A percentile compares a stretch with the other conserved stretches of the same genome.
Evolutionary conservation across 306 rosid species (phyloP).

Genomic region (Luffa aegyptiaca): DNA sequence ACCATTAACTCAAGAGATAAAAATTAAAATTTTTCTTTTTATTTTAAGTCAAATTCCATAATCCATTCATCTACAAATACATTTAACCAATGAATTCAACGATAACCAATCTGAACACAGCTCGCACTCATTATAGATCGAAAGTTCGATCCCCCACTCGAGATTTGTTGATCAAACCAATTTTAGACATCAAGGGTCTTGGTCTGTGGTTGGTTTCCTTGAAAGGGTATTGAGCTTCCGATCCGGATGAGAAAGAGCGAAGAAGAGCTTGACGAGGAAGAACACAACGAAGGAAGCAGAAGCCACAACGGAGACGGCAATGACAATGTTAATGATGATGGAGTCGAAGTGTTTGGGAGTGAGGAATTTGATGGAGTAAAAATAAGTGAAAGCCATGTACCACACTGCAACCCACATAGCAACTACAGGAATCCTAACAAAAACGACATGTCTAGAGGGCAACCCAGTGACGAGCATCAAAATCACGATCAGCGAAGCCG

Average conservation of each 20-base stretch:
- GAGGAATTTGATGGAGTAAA: not conserved
- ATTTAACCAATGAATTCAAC: too few relatives aligned
- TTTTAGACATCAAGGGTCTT: not conserved
- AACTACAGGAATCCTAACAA: not conserved
- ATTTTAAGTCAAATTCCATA: too few relatives aligned
- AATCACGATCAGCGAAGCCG: not conserved
- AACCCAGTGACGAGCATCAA: not conserved
- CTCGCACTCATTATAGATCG: too few relatives aligned
- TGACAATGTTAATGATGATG: not conserved
- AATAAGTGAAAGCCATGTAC: not conserved
- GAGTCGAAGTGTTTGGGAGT: not conserved
- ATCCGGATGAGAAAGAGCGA: not conserved
- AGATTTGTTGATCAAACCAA: too few relatives aligned
- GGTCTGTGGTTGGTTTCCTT: not conserved
- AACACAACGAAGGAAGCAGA: not conserved
- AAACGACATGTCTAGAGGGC: not conserved
- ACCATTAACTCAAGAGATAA: too few relatives aligned
- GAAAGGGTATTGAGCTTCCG: not conserved
- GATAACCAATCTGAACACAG: too few relatives aligned
- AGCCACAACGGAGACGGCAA: not conserved
- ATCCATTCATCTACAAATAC: too few relatives aligned
- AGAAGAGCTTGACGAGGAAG: not conserved
- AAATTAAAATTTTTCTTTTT: too few relatives aligned
- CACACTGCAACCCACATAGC: not conserved
- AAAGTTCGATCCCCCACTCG: too few relatives aligned